Base-by-base conservation (phyloP, 139 green algal genomes). In the Chlamydomonas incerta region DNA sequence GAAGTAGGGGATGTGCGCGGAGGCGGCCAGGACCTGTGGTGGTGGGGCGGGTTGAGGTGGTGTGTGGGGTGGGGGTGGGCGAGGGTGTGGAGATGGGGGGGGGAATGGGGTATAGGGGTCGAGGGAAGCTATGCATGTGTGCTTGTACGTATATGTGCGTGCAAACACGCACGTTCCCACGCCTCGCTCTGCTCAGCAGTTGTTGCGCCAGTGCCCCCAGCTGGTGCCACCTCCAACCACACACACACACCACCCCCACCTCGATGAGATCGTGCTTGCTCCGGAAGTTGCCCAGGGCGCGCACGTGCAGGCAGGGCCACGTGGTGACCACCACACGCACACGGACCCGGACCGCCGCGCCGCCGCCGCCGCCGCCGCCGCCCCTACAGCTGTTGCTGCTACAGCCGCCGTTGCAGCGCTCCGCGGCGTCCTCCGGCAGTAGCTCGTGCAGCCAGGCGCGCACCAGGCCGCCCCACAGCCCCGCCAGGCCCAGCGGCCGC, bases 391-490 rank as follows among this genome's bases (percentile, higher is more conserved):
- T n/a, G n/a, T 8, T 50, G 41, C 41, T 50, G 41, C 41, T 8
- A 50, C 41, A 13, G 6, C 46, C 74, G 17, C 3, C 37, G 47
- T 76, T 90, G 86, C 90, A 95, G 26, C 63, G 82, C 62, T 92
- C 68, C 24, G 81, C 92, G 0, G 95, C 95, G 72, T 97, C 89
- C 31, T 66, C 77, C 0, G 95, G 95, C 70, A 97, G 87, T 41
- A 97, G 83, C 76, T 91, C 87, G 21, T 95, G 77, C 80, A 97
- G 84, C 95, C 95, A 73, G 81, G 91, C 34, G 17, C 92, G 74
- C 14, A 97, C 86, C 11, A 97, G 75, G 5, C 67, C 60, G 8
- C 95, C 95, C 94, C 94, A 98, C 33, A 97, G 89, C 47, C 94
- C 94, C 24, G 72, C 74, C 72, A 97, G 81, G 1, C 95, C 94